phyloP scores from a whole-genome alignment of 1,139 yeast species.

The Kurtzmaniella quercitrusa region DNA sequence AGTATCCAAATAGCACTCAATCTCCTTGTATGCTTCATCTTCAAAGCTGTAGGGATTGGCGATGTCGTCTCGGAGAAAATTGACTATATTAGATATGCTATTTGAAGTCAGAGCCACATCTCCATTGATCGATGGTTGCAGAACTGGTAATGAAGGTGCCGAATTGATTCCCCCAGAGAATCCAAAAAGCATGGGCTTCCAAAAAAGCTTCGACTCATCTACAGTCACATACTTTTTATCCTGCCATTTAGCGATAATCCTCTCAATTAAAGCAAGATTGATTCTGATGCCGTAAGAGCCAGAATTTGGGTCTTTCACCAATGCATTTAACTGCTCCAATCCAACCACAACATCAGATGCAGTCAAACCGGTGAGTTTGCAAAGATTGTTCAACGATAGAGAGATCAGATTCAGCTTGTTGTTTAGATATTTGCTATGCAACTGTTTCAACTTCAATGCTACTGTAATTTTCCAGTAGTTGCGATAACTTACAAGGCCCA shows the following conservation, averaged over 20 bases:
- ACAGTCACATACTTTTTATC: slow-evolving; percentile 50
- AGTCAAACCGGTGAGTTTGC: slow-evolving; percentile 78
- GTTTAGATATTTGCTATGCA: slow-evolving; percentile 22
- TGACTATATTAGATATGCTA: slow-evolving; percentile 50
- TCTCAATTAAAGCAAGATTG: slow-evolving; percentile 41
- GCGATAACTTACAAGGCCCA: slow-evolving; percentile 81
- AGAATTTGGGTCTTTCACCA: slow-evolving; percentile 43
- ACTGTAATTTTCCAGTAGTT: slow-evolving; percentile 79
- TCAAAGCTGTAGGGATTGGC: slow-evolving; percentile 56
- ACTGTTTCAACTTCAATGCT: slow-evolving; percentile 36
- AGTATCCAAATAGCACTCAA: slow-evolving; percentile 34
- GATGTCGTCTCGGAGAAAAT: slow-evolving; percentile 61
- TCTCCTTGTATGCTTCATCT: slow-evolving; percentile 44
- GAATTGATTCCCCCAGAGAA: slow-evolving; percentile 78
- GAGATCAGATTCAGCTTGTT: slow-evolving; percentile 9
- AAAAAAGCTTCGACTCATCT: slow-evolving; percentile 50
- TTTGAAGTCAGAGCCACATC: slow-evolving; percentile 19
- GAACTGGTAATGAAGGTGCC: slow-evolving; percentile 36
- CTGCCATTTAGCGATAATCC: slow-evolving; percentile 50
- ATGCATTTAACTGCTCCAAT: slow-evolving; percentile 67
- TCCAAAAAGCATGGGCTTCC: slow-evolving; percentile 84
- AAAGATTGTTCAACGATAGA: slow-evolving; percentile 55
- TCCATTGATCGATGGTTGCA: slow-evolving; percentile 9
- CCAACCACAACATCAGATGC: slow-evolving; percentile 86
- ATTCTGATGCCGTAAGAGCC: slow-evolving; percentile 52